Percentiles rank a stretch among this genome's conserved stretches.
Evolutionary conservation across 2,329 filamentous ascomycete species (phyloP).

Genomic region (Monosporascus sp.): DNA sequence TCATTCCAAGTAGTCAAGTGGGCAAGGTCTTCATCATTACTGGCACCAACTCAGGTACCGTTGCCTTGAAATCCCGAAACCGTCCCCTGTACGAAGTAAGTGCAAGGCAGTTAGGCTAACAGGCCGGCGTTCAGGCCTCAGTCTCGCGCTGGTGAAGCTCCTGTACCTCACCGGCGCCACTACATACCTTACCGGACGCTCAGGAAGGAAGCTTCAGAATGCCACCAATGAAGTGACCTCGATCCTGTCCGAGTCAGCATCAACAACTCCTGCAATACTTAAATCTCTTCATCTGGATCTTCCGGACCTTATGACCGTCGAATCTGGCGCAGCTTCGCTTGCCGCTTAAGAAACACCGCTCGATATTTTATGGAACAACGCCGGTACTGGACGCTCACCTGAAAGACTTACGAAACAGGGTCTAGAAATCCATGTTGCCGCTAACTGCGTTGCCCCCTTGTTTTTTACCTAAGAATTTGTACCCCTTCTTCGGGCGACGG

Average conservation of each 20-base stretch:
- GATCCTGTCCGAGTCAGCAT: neutral
- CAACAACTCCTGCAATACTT: neutral
- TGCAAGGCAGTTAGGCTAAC: neutral
- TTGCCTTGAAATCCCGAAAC: too few species aligned
- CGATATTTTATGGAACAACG: neutral
- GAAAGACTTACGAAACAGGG: neutral
- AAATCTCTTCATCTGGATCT: neutral
- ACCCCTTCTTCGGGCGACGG: neutral
- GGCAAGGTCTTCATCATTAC: constrained; percentile 10
- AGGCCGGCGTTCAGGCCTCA: neutral
- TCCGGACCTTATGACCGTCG: neutral
- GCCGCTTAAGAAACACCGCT: neutral
- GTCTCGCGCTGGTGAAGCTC: constrained; percentile 2
- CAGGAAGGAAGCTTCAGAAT: neutral
- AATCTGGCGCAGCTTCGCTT: neutral
- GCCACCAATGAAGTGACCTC: neutral
- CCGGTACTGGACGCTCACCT: neutral
- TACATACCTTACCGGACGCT: constrained; percentile 7
- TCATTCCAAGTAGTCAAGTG: too few species aligned
- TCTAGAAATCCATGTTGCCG: neutral
- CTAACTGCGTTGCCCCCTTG: constrained; percentile 6
- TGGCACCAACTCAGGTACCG: constrained; percentile 2
- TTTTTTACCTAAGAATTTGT: constrained; percentile 3
- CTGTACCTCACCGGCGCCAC: constrained; percentile 6
- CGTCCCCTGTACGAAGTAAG: too few species aligned